Evolutionary conservation across 257 asterid species (phyloP).

Genomic region (Jaltomata sinuosa): DNA sequence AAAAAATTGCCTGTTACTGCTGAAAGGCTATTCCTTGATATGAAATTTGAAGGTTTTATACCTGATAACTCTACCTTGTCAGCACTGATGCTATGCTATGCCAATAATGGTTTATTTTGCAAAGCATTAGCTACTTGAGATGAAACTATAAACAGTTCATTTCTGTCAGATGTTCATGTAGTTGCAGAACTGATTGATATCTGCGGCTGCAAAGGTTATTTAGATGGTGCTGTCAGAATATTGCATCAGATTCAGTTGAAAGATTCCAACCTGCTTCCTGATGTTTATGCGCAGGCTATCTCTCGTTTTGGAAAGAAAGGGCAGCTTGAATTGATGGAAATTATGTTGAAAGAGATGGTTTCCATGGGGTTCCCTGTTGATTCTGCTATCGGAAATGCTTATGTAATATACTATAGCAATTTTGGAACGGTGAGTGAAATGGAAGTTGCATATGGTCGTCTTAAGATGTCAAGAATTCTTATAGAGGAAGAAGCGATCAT

Average conservation of each 20-base stretch:
- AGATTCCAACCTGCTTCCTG: conserved; percentile 24
- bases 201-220: conserved; percentile 31
- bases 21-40: conserved; percentile 11
- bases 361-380: conserved; percentile 58
- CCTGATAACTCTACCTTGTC: conserved; percentile 30
- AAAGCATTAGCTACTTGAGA: conserved; percentile 53
- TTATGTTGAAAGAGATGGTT: conserved; percentile 56
- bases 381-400: conserved; percentile 70
- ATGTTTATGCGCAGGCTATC: conserved; percentile 31
- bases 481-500: conserved; percentile 82
- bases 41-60: conserved; percentile 14
- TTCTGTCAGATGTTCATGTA: conserved; percentile 31
- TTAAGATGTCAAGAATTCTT: conserved; percentile 76
- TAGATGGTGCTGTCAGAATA: conserved; percentile 36
- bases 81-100: conserved; percentile 36
- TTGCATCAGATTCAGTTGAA: conserved; percentile 39
- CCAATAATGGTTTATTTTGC: conserved; percentile 28
- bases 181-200: conserved; percentile 42
- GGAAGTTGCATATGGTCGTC: conserved; percentile 67
- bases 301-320: conserved; percentile 65
- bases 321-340: conserved; percentile 64
- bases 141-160: conserved; percentile 49
- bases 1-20: conserved; percentile 19
- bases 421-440: conserved; percentile 53
- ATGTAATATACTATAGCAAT: conserved; percentile 47